Base-by-base conservation (phyloP, 1,284 basidiomycete species). In the Ganoderma meredithae region DNA sequence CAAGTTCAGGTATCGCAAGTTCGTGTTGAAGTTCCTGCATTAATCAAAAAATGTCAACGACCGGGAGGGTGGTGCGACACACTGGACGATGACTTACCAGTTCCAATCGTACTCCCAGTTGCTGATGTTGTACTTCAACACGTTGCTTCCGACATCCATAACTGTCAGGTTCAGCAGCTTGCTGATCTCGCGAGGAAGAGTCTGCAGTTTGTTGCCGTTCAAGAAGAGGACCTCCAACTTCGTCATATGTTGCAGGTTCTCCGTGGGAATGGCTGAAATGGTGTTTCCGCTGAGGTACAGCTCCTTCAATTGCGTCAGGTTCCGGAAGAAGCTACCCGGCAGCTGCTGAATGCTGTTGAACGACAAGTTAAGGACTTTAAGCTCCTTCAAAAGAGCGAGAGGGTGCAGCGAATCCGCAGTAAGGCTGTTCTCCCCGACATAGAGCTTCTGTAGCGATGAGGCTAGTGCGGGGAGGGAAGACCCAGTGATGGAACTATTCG, bases 91-190 rank as follows among this genome's bases (percentile, higher is more conserved):
- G 27, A 67, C 71, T 56, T 53, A 96, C 98, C 98, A 99, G 80
- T 99, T 99, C 97, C 97, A 99, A 82, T 99, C 98, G 81, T 97
- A 99, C 77, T 97, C 95, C 93, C 93, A 97, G 77, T 99, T 99
- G 76, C 96, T 94, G 73, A 99, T 97, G 79, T 99, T 99, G 82
- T 99, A 99, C 86, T 95, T 97, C 80, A 99, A 85, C 63, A 91
- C 81, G 79, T 99, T 99, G 79, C 93, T 97, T 8, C 97, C 97
- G 1, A 95, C 98, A 78, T 99, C 98, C 69, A 99, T 85, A 36
- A 94, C 89, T 70, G 87, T 89, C 73, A 99, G 83, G 67, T 88
- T 91, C 76, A 88, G 88, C 72, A 99, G 86, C 76, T 95, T 94
- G 43, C 92, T 92, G 56, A 99, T 81, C 79, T 99, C 97, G 62